Evolutionary conservation across 805 yeast genomes (phyloP).

Genomic region (Candida adriatica): DNA sequence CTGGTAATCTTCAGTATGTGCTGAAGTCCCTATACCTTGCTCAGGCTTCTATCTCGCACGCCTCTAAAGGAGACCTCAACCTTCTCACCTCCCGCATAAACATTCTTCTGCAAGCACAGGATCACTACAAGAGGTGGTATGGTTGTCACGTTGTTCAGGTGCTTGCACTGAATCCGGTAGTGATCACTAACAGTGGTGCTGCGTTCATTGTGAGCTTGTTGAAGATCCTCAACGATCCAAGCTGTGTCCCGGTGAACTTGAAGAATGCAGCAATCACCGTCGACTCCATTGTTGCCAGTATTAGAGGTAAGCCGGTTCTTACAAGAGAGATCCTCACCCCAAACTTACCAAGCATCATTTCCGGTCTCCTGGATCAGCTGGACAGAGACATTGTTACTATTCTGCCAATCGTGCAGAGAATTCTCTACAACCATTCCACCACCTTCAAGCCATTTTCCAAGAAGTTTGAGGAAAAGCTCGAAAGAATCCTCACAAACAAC

Average conservation of each 20-base stretch:
- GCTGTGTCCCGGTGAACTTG: slow-evolving; percentile 26
- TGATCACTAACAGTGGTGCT: slow-evolving; percentile 31
- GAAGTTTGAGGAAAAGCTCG: slow-evolving; percentile 44
- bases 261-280: slow-evolving; percentile 26
- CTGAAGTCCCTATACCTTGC: slow-evolving; percentile 18
- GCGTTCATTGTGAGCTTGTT: slow-evolving; percentile 30
- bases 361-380: slow-evolving; percentile 41
- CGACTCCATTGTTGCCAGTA: slow-evolving; percentile 30
- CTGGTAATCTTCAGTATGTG: slow-evolving; percentile 16
- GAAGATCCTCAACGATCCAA: slow-evolving; percentile 27
- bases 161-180: slow-evolving; percentile 18
- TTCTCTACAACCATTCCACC: slow-evolving; percentile 58
- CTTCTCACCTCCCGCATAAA: slow-evolving; percentile 37
- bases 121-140: slow-evolving; percentile 28
- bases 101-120: slow-evolving; percentile 29
- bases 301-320: slow-evolving; percentile 76
- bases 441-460: slow-evolving; percentile 76
- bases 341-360: slow-evolving; percentile 56
- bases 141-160: slow-evolving; percentile 29
- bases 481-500: slow-evolving; percentile 28
- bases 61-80: slow-evolving; percentile 42
- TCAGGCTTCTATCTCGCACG: slow-evolving; percentile 28
- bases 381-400: slow-evolving; percentile 27
- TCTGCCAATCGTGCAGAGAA: slow-evolving; percentile 33
- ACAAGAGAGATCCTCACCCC: slow-evolving; percentile 83